These are phyloP conservation scores for Candida saitoana DNA, from an alignment of 805 yeast species.

Conservation along the genomic window DNA sequence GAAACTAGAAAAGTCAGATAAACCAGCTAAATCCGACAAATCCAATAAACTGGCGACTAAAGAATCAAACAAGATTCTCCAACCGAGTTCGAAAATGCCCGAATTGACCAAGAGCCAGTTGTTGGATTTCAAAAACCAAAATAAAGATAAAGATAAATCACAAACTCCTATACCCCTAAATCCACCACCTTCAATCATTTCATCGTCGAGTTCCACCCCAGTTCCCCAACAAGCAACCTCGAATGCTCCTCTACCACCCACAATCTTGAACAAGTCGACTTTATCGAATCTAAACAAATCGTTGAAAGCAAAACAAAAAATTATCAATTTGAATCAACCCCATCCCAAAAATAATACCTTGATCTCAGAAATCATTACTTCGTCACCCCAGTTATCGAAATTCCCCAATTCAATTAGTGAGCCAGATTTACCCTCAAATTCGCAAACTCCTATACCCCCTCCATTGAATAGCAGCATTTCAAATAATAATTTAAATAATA, in stretches of 20 bases:
- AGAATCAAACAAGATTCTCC: too few relatives aligned
- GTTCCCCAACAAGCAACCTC: constrained; percentile 3
- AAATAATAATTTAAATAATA: neutral
- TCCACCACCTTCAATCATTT: neutral
- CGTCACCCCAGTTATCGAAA: constrained; percentile 27
- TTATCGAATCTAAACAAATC: constrained; percentile 41
- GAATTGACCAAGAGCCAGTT: neutral
- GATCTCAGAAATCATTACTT: constrained; percentile 33
- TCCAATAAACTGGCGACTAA: neutral
- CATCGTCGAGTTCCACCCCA: neutral
- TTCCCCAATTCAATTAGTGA: constrained; percentile 13
- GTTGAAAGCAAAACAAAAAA: constrained; percentile 39
- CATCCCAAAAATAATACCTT: constrained; percentile 32
- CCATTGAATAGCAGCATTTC: neutral
- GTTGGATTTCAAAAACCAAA: neutral
- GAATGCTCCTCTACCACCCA: constrained; percentile 6
- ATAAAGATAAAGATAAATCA: neutral
- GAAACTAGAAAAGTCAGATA: neutral
- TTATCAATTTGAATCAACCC: constrained; percentile 33
- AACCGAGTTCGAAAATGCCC: neutral
- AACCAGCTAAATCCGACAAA: neutral
- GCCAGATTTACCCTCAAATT: neutral
- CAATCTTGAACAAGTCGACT: constrained; percentile 23
- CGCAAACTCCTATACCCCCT: constrained; percentile 1
- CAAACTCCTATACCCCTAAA: neutral